These are phyloP conservation scores for Saccharomyces hybrid DNA, from an alignment of 1,139 yeast genomes.

Conservation along the genomic window DNA sequence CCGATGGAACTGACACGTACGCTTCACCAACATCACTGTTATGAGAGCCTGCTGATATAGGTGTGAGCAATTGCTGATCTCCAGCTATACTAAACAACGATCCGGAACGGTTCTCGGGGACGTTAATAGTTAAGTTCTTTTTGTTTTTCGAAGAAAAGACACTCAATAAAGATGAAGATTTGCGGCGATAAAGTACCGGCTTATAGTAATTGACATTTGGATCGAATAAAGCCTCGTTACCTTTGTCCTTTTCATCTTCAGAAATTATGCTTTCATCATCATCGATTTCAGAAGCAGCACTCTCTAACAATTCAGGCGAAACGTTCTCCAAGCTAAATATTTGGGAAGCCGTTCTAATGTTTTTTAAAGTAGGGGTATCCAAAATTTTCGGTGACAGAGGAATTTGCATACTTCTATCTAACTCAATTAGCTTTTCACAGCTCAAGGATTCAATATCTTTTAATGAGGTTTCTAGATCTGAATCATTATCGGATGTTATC, in stretches of 20 bases:
- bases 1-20: constrained; percentile 9
- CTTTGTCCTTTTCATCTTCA: constrained; percentile 5
- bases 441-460: constrained; percentile 20
- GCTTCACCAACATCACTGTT: not conserved
- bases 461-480: constrained; percentile 13
- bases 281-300: constrained; percentile 8
- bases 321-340: constrained; percentile 11
- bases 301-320: constrained; percentile 6
- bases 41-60: constrained; percentile 4
- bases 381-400: constrained; percentile 13
- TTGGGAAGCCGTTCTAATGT: constrained; percentile 14
- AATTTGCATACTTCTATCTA: constrained; percentile 20
- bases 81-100: constrained; percentile 2
- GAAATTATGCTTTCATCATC: constrained; percentile 23
- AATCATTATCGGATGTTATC: not conserved
- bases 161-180: constrained; percentile 21
- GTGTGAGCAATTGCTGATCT: constrained; percentile 4
- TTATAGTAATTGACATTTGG: constrained; percentile 18
- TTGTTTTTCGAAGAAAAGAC: constrained; percentile 17
- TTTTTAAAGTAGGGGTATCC: constrained; percentile 9
- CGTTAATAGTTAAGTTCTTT: constrained; percentile 7
- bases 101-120: constrained; percentile 7
- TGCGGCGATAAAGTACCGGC: constrained; percentile 15
- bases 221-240: constrained; percentile 8
- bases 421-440: constrained; percentile 20